Conservation (phyloP, 2,329 filamentous ascomycete genomes). For the Fusarium annulatum region DNA sequence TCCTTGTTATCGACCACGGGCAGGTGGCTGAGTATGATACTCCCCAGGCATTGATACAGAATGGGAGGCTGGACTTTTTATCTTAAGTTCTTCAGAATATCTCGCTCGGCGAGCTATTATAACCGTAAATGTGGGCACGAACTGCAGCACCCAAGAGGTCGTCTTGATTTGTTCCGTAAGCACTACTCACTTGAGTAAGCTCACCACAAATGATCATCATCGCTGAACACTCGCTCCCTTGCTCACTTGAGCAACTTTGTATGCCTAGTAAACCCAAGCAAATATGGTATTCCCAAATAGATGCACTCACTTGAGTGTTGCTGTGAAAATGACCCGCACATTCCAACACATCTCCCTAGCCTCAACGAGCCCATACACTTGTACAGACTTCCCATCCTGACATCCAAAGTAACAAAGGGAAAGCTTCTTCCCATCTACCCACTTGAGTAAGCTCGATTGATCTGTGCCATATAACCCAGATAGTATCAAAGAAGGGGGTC, state of each 20-base stretch:
- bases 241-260: neutral
- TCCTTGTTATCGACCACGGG: no score
- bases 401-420: neutral
- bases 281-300: rapidly evolving
- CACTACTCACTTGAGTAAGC: no score
- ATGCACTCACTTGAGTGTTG: neutral
- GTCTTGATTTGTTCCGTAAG: no score
- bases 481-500: neutral
- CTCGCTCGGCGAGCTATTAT: no score
- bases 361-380: neutral
- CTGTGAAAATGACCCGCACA: neutral
- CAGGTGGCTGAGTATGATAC: no score
- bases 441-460: neutral
- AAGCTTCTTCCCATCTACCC: neutral
- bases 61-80: no score
- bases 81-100: no score
- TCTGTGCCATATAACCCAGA: neutral
- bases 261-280: no score
- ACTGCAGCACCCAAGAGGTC: no score
- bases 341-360: neutral
- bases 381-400: neutral
- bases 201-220: no score
- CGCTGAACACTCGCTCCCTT: neutral
- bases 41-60: no score
- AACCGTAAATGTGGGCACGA: no score